phyloP scores from a whole-genome alignment of 2,329 filamentous ascomycete species.

The Proliferodiscus dingleyae region DNA sequence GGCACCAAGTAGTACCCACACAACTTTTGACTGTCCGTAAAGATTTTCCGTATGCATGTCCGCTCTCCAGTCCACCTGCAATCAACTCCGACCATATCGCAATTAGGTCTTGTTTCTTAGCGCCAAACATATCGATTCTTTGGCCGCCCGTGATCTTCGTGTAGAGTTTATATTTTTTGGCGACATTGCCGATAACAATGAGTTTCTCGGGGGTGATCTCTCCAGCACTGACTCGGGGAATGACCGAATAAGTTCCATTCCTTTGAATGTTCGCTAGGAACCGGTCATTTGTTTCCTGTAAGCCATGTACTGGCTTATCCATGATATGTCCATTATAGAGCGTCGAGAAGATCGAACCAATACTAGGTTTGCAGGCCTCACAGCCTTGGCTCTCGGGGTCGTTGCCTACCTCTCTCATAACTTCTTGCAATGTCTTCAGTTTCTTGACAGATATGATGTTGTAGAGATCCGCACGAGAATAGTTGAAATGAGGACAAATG shows the following conservation, averaged over 20 bases:
- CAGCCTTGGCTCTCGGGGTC: conserved; percentile 71
- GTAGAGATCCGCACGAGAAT: conserved; percentile 83
- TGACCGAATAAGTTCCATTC: conserved; percentile 84
- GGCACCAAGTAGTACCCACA: conserved; percentile 86
- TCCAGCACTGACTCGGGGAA: conserved; percentile 76
- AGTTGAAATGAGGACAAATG: conserved; percentile 77
- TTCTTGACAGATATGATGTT: conserved; percentile 82
- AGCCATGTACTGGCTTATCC: conserved; percentile 61
- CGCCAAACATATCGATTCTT: conserved; percentile 89
- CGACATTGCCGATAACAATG: conserved; percentile 76
- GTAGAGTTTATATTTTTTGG: conserved; percentile 78
- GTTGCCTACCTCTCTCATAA: conserved; percentile 75
- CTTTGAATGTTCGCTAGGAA: conserved; percentile 88
- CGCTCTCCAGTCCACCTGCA: conserved; percentile 82
- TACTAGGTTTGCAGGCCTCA: conserved; percentile 78
- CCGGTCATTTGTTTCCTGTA: conserved; percentile 88
- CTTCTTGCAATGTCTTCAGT: conserved; percentile 63
- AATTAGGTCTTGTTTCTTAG: conserved; percentile 78
- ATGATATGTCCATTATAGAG: conserved; percentile 83
- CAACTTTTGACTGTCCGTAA: conserved; percentile 88
- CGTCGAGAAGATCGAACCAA: conserved; percentile 75
- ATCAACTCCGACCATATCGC: conserved; percentile 78
- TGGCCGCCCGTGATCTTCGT: conserved; percentile 91
- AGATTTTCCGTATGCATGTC: conserved; percentile 86
- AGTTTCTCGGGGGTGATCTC: conserved; percentile 86